Base-by-base conservation (phyloP, 2,329 filamentous ascomycete species). In the Diaporthe vexans region DNA sequence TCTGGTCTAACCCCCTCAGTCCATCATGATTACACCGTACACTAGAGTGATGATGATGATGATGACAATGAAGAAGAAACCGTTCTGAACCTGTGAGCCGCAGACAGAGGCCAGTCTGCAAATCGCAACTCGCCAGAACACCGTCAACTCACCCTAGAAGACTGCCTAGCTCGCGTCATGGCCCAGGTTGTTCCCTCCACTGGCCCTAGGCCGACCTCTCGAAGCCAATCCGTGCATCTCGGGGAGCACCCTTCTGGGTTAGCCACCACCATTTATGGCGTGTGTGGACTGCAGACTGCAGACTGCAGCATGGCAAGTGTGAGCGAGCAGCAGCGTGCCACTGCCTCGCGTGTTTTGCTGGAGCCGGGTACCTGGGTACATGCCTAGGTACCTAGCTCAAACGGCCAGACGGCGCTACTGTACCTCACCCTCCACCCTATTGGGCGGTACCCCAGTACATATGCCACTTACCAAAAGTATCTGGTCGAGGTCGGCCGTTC, bases 121-220 rank as follows among this genome's bases (percentile, higher is more conserved):
- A 40, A 40, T 40, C 37, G 37, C 11, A 40, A 40, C 37, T 40
- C 37, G 37, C 37, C 37, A 40, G 37, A 40, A 40, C 37, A 40
- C 37, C 37, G 8, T 13, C 37, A 40, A 40, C 37, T 4, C 37
- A 40, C 37, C 37, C 37, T 40, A 40, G 37, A 40, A 40, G 37
- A 2, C 37, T 40, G 11, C 8, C 35, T 21, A 58, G 33, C 29
- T 17, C 56, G n/a, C 17, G 59, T 17, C 61, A 13, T 40, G 37
- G 37, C 37, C 37, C 61, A 65, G 61, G 63, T 52, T 67, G 21
- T 63, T 48, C 59, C 59, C 33, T 63, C 40, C 59, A 63, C 8
- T 15, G 2, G 19, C 24, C 59, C 59, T 13, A 17, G 24, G 21
- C 10, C 4, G 8, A 33, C 43, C 59, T 52, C 33, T 21, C 11